Percentiles rank a stretch among this genome's conserved stretches.
Evolutionary conservation across 495 filamentous ascomycete species (phyloP).

Genomic region (Staphylotrichum tortipilum): DNA sequence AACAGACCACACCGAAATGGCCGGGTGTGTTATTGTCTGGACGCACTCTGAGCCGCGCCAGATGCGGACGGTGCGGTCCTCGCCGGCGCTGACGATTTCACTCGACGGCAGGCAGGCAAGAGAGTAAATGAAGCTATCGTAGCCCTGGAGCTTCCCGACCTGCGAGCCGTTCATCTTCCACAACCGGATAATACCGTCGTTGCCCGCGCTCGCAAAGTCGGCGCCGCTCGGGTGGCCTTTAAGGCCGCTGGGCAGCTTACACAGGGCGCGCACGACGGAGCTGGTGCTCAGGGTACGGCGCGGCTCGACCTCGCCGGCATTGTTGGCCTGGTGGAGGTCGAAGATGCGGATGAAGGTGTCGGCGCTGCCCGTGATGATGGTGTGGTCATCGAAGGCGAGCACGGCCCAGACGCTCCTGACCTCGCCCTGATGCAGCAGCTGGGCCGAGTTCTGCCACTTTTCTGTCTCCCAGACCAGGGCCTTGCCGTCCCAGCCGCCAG

Average conservation of each 20-base stretch:
- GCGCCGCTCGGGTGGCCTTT: slow-evolving; percentile 66
- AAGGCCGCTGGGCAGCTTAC: slow-evolving; percentile 53
- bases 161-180: slow-evolving; percentile 71
- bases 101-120: slow-evolving; percentile 68
- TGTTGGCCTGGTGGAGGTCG: slow-evolving; percentile 55
- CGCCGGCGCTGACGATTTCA: slow-evolving; percentile 82
- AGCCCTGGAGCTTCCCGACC: slow-evolving; percentile 68
- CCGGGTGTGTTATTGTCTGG: slow-evolving; percentile 95
- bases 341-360: slow-evolving; percentile 85
- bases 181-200: slow-evolving; percentile 76
- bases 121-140: slow-evolving; percentile 94
- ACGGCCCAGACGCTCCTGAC: slow-evolving; percentile 81
- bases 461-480: slow-evolving; percentile 68
- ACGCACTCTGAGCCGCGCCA: slow-evolving; percentile 78
- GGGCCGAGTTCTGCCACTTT: slow-evolving; percentile 57
- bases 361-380: slow-evolving; percentile 83
- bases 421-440: slow-evolving; percentile 60
- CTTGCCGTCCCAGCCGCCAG: slow-evolving; percentile 90
- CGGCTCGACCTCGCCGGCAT: slow-evolving; percentile 61
- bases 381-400: slow-evolving; percentile 68
- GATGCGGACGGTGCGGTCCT: slow-evolving; percentile 84
- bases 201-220: slow-evolving; percentile 81
- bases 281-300: slow-evolving; percentile 65
- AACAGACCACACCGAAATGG: slow-evolving; percentile 92
- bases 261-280: slow-evolving; percentile 80